phyloP scores from a whole-genome alignment of 1,139 yeast species.

The Geotrichum siamense region DNA sequence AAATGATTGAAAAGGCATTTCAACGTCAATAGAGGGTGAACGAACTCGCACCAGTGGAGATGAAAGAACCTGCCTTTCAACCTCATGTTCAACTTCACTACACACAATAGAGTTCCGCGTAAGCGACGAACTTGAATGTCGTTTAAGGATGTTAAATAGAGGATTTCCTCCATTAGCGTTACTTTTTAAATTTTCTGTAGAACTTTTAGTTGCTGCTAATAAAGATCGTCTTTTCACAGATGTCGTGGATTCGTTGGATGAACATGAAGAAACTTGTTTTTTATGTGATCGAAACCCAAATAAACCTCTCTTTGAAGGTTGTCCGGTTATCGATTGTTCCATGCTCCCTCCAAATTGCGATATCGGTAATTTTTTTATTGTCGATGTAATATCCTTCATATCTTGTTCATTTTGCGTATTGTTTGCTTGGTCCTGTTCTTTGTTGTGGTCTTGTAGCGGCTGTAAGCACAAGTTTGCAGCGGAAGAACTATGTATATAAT shows the following conservation, averaged over 20 bases:
- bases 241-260: not conserved
- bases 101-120: no score
- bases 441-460: not conserved
- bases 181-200: constrained; percentile 25
- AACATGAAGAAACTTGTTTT: not conserved
- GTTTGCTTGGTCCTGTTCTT: not conserved
- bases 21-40: no score
- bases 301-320: constrained; percentile 4
- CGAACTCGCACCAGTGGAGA: no score
- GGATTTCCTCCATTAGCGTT: not conserved
- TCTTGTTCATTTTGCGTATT: not conserved
- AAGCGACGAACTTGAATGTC: not conserved
- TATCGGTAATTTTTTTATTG: not conserved
- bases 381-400: not conserved
- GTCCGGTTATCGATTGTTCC: not conserved
- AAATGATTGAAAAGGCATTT: no score
- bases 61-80: no score
- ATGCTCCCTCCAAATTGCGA: no score
- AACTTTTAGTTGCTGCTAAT: constrained; percentile 27
- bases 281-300: constrained; percentile 8
- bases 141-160: constrained; percentile 1
- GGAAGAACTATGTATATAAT: no score
- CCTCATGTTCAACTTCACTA: no score
- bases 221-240: constrained; percentile 25
- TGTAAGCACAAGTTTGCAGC: no score